These are phyloP conservation scores for Globisporangium nodosum DNA, from an alignment of 352 stramenopile genomes.

Conservation along the genomic window DNA sequence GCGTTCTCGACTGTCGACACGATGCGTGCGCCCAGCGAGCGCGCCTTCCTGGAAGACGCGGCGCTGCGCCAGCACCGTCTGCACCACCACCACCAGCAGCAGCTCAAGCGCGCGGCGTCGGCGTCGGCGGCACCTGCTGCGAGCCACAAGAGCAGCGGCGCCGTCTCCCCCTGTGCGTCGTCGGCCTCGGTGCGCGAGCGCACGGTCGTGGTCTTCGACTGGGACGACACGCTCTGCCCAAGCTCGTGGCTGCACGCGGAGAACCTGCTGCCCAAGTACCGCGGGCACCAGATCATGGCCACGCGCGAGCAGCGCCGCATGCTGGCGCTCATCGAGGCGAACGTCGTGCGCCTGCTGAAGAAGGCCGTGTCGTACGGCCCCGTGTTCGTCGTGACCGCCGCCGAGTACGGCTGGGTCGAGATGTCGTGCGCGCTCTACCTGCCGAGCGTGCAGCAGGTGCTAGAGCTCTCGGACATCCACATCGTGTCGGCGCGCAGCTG, in stretches of 20 bases:
- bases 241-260: constrained; percentile 81
- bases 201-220: constrained; percentile 85
- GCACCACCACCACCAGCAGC: neutral
- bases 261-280: constrained; percentile 74
- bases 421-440: constrained; percentile 77
- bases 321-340: constrained; percentile 51
- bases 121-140: neutral
- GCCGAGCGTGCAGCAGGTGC: constrained; percentile 50
- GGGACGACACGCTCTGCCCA: constrained; percentile 86
- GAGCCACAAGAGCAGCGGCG: neutral
- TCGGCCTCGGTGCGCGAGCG: constrained; percentile 47
- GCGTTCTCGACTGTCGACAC: constrained; percentile 48
- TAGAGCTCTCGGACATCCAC: constrained; percentile 75
- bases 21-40: constrained; percentile 17
- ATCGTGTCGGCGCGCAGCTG: constrained; percentile 81
- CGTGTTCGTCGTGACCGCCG: constrained; percentile 83
- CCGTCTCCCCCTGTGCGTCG: no score
- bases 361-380: constrained; percentile 75
- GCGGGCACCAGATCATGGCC: constrained; percentile 62
- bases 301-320: constrained; percentile 49
- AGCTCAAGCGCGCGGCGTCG: constrained; percentile 15
- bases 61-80: constrained; percentile 6
- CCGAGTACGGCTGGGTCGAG: constrained; percentile 82
- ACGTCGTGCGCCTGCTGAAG: constrained; percentile 55
- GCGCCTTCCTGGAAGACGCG: constrained; percentile 8